Evolutionary conservation across 2,329 filamentous ascomycete species (phyloP), one percentile per base, ranked within the genome.

Genomic region (Plenodomus lindquistii): DNA sequence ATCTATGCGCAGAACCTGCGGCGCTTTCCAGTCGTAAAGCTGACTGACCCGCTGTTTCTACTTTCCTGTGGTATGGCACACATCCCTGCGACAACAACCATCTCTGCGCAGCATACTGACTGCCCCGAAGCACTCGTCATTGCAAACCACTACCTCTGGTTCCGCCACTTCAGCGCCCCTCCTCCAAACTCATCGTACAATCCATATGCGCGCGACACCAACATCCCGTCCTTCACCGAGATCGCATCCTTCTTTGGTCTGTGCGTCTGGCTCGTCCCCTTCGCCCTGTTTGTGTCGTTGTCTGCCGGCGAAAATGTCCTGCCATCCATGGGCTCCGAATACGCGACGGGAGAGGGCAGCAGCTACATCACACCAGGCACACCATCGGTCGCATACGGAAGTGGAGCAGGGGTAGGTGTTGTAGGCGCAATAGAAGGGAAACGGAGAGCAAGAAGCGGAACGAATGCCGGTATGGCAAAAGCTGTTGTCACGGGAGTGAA

Each of bases 191-290:
- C 84, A 2, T 63, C 84, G 2, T 84, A 86, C 73, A 77, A 66
- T 43, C 64, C 80, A 3, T 81, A 84, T 44, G 80, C 83, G 67
- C 86, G 88, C 67, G 84, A 89, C 56, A 77, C 76, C 3, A 66
- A 76, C 10, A 79, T 91, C 37, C 94, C 94, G 0, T 87, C 83
- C 31, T 99, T 99, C 71, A 92, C 90, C 16, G 91, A 97, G 76
- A 94, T 97, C 37, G 91, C 94, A 0, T 93, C 90, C 0, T 99
- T 94, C 74, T 99, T 99, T 67, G 94, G 94, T 0, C 79, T 99
- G 2, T 96, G 92, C 64, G 92, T 99, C 0, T 99, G 94, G 94
- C 81, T 99, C 1, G 89, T 97, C 0, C 94, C 94, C 0, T 99
- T 99, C 69, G 86, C 92, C 15, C 80, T 99, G 13, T 99, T 99